Evolutionary conservation across 495 filamentous ascomycete genomes (phyloP).

Genomic region (Opeltia flavorubescens): DNA sequence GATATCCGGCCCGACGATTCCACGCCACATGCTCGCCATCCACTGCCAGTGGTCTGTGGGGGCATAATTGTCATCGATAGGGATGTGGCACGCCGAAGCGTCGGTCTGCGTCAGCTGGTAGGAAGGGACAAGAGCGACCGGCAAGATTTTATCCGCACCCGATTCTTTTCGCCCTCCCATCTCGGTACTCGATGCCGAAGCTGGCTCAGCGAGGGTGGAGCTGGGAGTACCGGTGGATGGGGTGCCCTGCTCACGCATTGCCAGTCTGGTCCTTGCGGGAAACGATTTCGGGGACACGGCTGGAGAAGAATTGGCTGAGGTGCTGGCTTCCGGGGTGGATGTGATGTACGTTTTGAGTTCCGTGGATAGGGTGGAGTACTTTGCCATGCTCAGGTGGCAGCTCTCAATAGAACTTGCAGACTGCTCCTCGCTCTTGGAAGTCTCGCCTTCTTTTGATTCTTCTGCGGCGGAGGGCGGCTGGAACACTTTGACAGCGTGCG

Average conservation of each 20-base stretch:
- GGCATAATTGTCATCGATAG: conserved; percentile 62
- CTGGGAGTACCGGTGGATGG: not conserved
- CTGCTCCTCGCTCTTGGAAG: conserved; percentile 9
- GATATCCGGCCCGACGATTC: conserved; percentile 72
- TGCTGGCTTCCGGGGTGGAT: not conserved
- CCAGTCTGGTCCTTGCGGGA: conserved; percentile 2
- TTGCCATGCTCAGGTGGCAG: conserved; percentile 12
- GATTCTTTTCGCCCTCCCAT: conserved; percentile 5
- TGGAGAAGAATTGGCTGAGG: conserved; percentile 7
- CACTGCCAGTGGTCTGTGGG: conserved; percentile 94
- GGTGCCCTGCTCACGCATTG: not conserved
- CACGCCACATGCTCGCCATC: conserved; percentile 90
- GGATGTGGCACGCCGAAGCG: conserved; percentile 52
- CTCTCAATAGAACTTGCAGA: conserved; percentile 8
- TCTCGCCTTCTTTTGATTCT: conserved; percentile 17
- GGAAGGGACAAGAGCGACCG: conserved; percentile 60
- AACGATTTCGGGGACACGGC: conserved; percentile 15
- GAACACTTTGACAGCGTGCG: conserved; percentile 8
- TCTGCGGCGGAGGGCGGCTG: conserved; percentile 15
- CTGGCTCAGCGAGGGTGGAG: not conserved
- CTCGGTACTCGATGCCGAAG: not conserved
- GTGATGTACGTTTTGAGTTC: conserved; percentile 11
- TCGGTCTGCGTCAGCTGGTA: conserved; percentile 70
- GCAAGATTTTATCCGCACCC: conserved; percentile 18
- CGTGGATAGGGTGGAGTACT: conserved; percentile 11